A percentile compares a stretch with the other conserved stretches of the same genome.
Conservation (phyloP, 371 early-diverging fungal species). For the Mucor sp. region DNA sequence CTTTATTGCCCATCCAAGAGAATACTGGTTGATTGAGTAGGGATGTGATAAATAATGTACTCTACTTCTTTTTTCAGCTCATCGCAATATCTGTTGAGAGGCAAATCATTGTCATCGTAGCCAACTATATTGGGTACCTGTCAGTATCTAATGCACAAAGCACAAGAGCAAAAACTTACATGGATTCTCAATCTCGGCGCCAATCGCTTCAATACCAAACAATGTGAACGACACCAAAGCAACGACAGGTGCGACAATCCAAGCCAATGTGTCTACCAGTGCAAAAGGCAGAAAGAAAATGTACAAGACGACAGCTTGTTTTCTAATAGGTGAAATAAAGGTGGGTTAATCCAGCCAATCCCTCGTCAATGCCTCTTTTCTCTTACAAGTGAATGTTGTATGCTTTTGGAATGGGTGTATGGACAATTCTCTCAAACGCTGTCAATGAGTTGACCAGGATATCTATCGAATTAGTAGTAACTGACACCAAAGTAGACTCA, state of each 20-base stretch:
- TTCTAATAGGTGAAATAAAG: slow-evolving; percentile 36
- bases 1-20: slow-evolving; percentile 40
- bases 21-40: slow-evolving; percentile 38
- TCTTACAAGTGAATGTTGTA: slow-evolving; percentile 72
- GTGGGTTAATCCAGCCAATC: background rate
- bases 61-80: slow-evolving; percentile 45
- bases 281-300: slow-evolving; percentile 73
- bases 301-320: slow-evolving; percentile 72
- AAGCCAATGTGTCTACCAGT: slow-evolving; percentile 53
- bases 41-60: slow-evolving; percentile 49
- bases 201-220: slow-evolving; percentile 77
- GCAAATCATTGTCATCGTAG: slow-evolving; percentile 55
- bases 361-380: background rate
- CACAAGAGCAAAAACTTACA: slow-evolving; percentile 25
- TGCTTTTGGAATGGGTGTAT: slow-evolving; percentile 80
- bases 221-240: slow-evolving; percentile 70
- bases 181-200: slow-evolving; percentile 46
- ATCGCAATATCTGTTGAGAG: slow-evolving; percentile 43
- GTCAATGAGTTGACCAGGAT: slow-evolving; percentile 67
- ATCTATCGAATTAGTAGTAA: slow-evolving; percentile 47
- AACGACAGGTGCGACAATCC: slow-evolving; percentile 61
- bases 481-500: slow-evolving; percentile 53
- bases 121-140: slow-evolving; percentile 64
- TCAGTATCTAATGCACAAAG: slow-evolving; percentile 23
- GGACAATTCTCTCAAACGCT: slow-evolving; percentile 73